These are phyloP conservation scores for Pugionium cornutum DNA, from an alignment of 345 rosid genomes.

Conservation along the genomic window DNA sequence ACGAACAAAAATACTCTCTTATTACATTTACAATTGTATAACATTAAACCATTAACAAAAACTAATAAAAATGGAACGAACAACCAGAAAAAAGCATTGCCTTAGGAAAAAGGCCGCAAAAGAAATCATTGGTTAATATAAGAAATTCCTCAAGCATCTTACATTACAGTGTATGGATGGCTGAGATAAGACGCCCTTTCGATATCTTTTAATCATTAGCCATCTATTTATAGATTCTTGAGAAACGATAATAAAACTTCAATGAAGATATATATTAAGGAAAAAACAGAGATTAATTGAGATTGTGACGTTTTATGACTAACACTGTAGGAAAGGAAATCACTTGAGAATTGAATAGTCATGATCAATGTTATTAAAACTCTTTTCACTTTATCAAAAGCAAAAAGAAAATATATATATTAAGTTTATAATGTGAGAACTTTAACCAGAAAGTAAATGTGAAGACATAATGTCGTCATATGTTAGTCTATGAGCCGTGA, in stretches of 20 bases:
- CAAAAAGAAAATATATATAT: neutral
- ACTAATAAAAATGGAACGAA: constrained; percentile 4
- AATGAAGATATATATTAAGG: neutral
- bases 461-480: constrained; percentile 41
- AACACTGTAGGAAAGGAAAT: constrained; percentile 4
- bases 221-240: constrained; percentile 20
- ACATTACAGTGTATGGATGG: constrained; percentile 37
- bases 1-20: constrained; percentile 14
- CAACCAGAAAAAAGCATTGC: constrained; percentile 4
- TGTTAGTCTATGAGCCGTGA: constrained; percentile 16
- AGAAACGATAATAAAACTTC: constrained; percentile 6
- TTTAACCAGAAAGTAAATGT: constrained; percentile 34
- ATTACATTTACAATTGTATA: constrained; percentile 14
- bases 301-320: neutral
- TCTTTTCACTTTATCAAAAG: constrained; percentile 36
- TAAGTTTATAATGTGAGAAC: constrained; percentile 11
- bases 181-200: constrained; percentile 34
- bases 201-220: constrained; percentile 29
- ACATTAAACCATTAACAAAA: constrained; percentile 8
- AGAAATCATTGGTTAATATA: constrained; percentile 35
- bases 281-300: neutral
- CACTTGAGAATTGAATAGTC: neutral
- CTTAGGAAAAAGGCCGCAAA: constrained; percentile 7
- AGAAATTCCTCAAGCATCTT: constrained; percentile 38
- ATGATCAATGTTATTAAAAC: constrained; percentile 18